A percentile compares a stretch with the other conserved stretches of the same genome.
Evolutionary conservation across 805 yeast genomes (phyloP).

Genomic region (Blastobotrys terrestris): DNA sequence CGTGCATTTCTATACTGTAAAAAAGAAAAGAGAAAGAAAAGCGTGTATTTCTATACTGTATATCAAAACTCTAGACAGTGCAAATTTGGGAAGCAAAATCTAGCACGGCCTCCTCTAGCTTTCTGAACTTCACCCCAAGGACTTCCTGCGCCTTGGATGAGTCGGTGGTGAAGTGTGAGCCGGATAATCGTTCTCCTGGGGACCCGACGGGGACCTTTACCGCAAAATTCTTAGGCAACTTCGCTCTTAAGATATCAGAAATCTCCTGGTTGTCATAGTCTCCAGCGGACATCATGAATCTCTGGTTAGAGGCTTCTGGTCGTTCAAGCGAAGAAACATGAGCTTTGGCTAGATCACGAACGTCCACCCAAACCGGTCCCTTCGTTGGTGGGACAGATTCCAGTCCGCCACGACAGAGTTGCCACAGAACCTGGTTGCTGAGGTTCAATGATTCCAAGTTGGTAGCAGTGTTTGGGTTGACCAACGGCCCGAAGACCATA

Average conservation of each 20-base stretch:
- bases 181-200: not conserved
- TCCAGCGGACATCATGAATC: slow-evolving; percentile 12
- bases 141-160: slow-evolving; percentile 10
- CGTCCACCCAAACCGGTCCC: slow-evolving; percentile 40
- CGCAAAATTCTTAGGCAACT: slow-evolving; percentile 2
- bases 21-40: too few relatives aligned
- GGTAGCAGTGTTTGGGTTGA: slow-evolving; percentile 22
- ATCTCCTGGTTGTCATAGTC: slow-evolving; percentile 7
- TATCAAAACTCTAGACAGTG: not conserved
- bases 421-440: slow-evolving; percentile 32
- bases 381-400: slow-evolving; percentile 15
- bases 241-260: slow-evolving; percentile 5
- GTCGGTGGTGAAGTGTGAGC: slow-evolving; percentile 3
- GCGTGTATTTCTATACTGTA: not conserved
- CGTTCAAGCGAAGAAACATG: slow-evolving; percentile 3
- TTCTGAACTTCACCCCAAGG: slow-evolving; percentile 7
- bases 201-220: not conserved
- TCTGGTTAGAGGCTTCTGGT: slow-evolving; percentile 7
- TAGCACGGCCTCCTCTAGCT: slow-evolving; percentile 3
- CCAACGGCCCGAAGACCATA: slow-evolving; percentile 26
- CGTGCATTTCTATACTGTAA: not conserved
- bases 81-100: not conserved
- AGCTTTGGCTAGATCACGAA: slow-evolving; percentile 43
- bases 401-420: slow-evolving; percentile 16
- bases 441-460: slow-evolving; percentile 31